phyloP scores from a whole-genome alignment of 2,329 filamentous ascomycete species.

The Pseudopyrenochaeta lycopersici region DNA sequence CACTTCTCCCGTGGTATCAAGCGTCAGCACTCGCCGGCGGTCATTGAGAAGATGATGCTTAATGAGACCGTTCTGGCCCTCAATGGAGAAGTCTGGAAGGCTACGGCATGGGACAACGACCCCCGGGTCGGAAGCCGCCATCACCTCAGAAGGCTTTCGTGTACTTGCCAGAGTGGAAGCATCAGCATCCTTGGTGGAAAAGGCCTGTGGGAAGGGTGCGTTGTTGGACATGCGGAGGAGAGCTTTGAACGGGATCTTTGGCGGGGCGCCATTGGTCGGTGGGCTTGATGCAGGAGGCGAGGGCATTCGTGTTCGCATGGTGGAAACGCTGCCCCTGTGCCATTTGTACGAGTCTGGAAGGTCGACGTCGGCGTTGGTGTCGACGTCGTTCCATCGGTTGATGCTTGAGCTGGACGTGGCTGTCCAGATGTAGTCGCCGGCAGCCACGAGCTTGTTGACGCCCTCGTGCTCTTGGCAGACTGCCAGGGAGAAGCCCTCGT shows the following conservation, averaged over 20 bases:
- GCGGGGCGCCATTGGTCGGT: conserved; percentile 43
- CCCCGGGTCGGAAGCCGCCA: conserved; percentile 53
- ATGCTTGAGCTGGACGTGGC: conserved; percentile 90
- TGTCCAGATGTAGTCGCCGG: conserved; percentile 85
- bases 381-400: conserved; percentile 88
- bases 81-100: conserved; percentile 69
- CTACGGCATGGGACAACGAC: conserved; percentile 49
- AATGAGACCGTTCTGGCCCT: conserved; percentile 93
- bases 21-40: conserved; percentile 83
- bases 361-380: conserved; percentile 77
- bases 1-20: conserved; percentile 95
- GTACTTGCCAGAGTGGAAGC: conserved; percentile 60
- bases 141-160: conserved; percentile 67
- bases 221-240: conserved; percentile 86
- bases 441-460: conserved; percentile 70
- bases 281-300: conserved; percentile 47
- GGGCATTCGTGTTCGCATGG: conserved; percentile 52
- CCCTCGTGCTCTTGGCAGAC: conserved; percentile 91
- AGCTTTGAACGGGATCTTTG: conserved; percentile 78
- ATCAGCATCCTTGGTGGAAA: conserved; percentile 64
- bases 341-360: conserved; percentile 56
- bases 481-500: conserved; percentile 90
- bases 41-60: conserved; percentile 95
- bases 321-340: conserved; percentile 65
- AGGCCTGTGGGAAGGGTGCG: conserved; percentile 72